These are phyloP conservation scores for Clathrus columnatus DNA, from an alignment of 768 basidiomycete genomes.

Conservation along the genomic window DNA sequence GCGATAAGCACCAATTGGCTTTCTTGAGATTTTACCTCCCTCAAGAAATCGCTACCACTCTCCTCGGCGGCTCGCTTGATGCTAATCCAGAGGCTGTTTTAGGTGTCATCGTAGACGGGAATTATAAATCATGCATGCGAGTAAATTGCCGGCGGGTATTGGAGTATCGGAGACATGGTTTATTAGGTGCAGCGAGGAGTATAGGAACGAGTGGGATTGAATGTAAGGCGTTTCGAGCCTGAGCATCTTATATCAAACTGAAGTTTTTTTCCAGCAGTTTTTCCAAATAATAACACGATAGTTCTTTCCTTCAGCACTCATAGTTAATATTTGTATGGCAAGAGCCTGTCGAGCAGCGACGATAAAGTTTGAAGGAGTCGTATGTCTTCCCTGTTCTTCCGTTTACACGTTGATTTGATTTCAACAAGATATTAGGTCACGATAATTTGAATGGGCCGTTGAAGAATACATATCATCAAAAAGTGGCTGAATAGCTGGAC, in stretches of 20 bases:
- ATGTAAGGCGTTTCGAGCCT: conserved; percentile 18
- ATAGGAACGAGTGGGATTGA: conserved; percentile 49
- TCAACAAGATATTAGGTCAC: too few relatives aligned
- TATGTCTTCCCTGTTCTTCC: conserved; percentile 30
- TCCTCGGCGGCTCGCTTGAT: conserved; percentile 72
- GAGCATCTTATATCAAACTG: background rate
- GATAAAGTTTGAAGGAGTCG: conserved; percentile 57
- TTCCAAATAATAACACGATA: conserved; percentile 12
- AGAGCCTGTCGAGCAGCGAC: conserved; percentile 81
- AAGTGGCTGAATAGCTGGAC: conserved; percentile 64
- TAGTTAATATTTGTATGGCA: conserved; percentile 80
- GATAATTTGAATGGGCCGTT: conserved; percentile 46
- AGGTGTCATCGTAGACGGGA: conserved; percentile 61
- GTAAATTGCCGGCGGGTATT: conserved; percentile 79
- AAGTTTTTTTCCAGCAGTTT: background rate
- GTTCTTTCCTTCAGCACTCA: conserved; percentile 46
- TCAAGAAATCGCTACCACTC: conserved; percentile 82
- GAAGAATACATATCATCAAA: conserved; percentile 60
- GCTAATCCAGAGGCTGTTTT: conserved; percentile 68
- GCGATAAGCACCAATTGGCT: conserved; percentile 15
- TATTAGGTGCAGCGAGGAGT: conserved; percentile 66
- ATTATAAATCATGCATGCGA: conserved; percentile 69
- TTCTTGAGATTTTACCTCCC: conserved; percentile 66
- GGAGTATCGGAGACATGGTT: conserved; percentile 80
- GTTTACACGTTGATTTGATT: background rate